Evolutionary conservation across 768 basidiomycete species (phyloP).

Genomic region (Leccinum incarnatum): DNA sequence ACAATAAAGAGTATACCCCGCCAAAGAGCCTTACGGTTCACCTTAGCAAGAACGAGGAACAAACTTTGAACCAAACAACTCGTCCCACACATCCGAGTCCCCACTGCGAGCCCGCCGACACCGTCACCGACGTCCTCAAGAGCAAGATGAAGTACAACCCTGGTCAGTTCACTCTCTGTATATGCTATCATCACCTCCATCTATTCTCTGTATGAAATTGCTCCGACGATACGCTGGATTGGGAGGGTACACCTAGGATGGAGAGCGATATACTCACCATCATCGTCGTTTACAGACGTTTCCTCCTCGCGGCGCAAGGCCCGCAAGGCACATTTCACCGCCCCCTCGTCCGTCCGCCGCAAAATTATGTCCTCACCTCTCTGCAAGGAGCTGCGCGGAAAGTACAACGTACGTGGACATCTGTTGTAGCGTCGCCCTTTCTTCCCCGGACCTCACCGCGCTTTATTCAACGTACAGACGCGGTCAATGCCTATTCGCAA

Average conservation of each 20-base stretch:
- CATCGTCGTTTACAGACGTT: constrained; percentile 53
- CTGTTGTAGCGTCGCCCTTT: not conserved
- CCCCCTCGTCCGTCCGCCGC: constrained; percentile 91
- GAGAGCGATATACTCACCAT: constrained; percentile 32
- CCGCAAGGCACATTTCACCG: constrained; percentile 96
- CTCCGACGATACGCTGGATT: constrained; percentile 54
- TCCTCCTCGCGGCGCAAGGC: constrained; percentile 96
- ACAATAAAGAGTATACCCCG: too few relatives aligned
- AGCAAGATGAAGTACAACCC: constrained; percentile 79
- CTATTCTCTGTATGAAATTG: constrained; percentile 24
- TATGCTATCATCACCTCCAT: constrained; percentile 18
- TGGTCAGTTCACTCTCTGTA: constrained; percentile 52
- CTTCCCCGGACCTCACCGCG: not conserved
- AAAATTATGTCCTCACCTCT: constrained; percentile 98
- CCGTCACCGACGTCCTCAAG: constrained; percentile 61
- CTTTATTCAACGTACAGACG: constrained; percentile 43
- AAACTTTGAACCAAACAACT: constrained; percentile 40
- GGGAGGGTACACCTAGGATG: constrained; percentile 42
- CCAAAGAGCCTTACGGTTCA: too few relatives aligned
- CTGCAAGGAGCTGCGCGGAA: constrained; percentile 89
- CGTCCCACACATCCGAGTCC: constrained; percentile 17
- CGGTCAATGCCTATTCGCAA: constrained; percentile 95
- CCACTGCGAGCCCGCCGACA: constrained; percentile 35
- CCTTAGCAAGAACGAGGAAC: too few relatives aligned
- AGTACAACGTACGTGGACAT: constrained; percentile 73